These are phyloP conservation scores for Colletotrichum orbiculare DNA, from an alignment of 2,329 filamentous ascomycete genomes.

Conservation along the genomic window DNA sequence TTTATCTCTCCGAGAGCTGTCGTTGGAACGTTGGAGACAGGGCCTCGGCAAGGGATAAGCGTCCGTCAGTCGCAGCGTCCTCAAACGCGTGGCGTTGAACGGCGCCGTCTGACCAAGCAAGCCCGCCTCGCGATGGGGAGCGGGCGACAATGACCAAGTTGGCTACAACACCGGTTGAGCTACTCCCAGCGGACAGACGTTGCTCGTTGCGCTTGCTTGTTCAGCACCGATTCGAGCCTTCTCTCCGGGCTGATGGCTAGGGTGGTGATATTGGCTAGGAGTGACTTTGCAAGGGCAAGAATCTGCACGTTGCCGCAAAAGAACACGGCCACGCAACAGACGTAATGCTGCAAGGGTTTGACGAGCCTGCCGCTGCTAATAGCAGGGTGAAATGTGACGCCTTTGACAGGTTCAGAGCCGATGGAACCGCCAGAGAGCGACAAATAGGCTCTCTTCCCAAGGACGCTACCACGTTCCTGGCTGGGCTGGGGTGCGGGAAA, in stretches of 20 bases:
- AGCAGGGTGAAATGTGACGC: constrained; percentile 32
- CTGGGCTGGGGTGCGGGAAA: background rate
- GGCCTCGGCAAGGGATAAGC: constrained; percentile 18
- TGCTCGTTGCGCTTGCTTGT: constrained; percentile 20
- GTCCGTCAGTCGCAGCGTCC: constrained; percentile 22
- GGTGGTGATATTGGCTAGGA: constrained; percentile 32
- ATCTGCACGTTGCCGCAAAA: constrained; percentile 39
- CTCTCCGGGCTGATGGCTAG: constrained; percentile 37
- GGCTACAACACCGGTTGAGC: constrained; percentile 11
- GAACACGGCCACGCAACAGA: constrained; percentile 34
- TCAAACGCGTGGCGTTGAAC: constrained; percentile 38
- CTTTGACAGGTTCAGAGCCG: constrained; percentile 29
- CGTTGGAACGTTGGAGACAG: constrained; percentile 38
- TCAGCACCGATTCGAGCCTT: constrained; percentile 35
- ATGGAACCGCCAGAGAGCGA: constrained; percentile 26
- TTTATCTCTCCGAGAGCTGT: constrained; percentile 49
- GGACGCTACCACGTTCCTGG: constrained; percentile 7
- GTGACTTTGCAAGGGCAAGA: constrained; percentile 32
- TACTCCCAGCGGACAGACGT: constrained; percentile 6
- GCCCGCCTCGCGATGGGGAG: background rate
- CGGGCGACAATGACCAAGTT: constrained; percentile 14
- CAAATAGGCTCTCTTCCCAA: constrained; percentile 16
- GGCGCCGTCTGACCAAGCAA: constrained; percentile 5
- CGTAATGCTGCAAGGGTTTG: constrained; percentile 30
- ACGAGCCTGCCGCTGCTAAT: constrained; percentile 8